Evolutionary conservation across 1,284 basidiomycete genomes (phyloP).

Genomic region (Puccinia novopanici): DNA sequence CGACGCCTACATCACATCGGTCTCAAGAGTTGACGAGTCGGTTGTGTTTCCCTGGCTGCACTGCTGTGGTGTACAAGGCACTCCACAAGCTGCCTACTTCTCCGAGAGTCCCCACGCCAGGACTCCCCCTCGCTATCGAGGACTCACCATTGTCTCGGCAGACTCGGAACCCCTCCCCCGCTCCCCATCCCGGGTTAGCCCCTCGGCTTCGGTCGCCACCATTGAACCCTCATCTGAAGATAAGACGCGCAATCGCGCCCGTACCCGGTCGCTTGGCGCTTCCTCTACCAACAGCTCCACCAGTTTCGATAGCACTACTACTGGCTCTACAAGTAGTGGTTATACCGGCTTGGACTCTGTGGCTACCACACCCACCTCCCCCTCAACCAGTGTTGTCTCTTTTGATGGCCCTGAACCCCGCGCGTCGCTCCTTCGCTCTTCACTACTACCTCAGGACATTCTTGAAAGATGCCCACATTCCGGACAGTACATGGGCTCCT

Average conservation of each 20-base stretch:
- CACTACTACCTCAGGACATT: too few species aligned
- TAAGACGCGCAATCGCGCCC: neutral
- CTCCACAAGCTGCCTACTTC: constrained; percentile 37
- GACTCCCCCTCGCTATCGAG: constrained; percentile 31
- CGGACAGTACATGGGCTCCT: neutral
- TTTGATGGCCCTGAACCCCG: constrained; percentile 51
- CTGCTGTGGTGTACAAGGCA: constrained; percentile 25
- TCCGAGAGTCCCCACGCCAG: constrained; percentile 4
- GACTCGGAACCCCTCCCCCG: constrained; percentile 41
- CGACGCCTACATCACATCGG: constrained; percentile 32
- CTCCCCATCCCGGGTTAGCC: constrained; percentile 51
- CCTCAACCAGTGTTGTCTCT: constrained; percentile 39
- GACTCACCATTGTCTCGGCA: constrained; percentile 32
- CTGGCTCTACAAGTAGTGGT: constrained; percentile 14
- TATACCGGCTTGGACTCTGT: constrained; percentile 19
- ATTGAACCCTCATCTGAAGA: neutral
- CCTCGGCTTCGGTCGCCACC: neutral
- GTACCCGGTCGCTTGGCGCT: neutral
- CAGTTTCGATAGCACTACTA: neutral
- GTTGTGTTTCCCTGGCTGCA: constrained; percentile 38
- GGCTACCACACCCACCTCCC: constrained; percentile 34
- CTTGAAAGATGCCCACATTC: constrained; percentile 35
- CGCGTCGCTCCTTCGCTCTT: constrained; percentile 44
- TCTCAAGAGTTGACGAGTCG: constrained; percentile 27
- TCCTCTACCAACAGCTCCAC: constrained; percentile 11